phyloP scores from a whole-genome alignment of 139 green algal species.

The Medakamo hakoo region DNA sequence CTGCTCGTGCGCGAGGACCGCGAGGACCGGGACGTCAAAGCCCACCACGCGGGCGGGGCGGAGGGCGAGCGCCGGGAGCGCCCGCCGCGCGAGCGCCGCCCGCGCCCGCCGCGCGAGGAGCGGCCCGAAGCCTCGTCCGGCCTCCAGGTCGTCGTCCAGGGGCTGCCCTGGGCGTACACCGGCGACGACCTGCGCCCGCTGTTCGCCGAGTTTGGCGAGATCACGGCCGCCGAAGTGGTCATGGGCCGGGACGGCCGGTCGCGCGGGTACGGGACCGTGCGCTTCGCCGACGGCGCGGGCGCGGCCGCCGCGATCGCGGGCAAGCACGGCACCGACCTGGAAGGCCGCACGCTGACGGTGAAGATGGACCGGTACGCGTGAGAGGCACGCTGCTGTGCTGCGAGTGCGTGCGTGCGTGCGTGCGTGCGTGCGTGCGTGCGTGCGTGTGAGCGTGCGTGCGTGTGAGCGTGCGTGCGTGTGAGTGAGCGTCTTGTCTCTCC shows the following conservation, averaged over 20 bases:
- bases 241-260: constrained; percentile 53
- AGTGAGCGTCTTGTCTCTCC: too few species aligned
- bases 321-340: constrained; percentile 59
- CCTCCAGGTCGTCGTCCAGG: constrained; percentile 72
- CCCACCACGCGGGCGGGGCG: neutral
- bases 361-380: constrained; percentile 71
- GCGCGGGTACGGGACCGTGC: constrained; percentile 74
- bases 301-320: constrained; percentile 52
- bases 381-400: too few species aligned
- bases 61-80: constrained; percentile 2
- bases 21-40: constrained; percentile 85
- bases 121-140: neutral
- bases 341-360: constrained; percentile 64
- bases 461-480: too few species aligned
- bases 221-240: constrained; percentile 58
- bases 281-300: constrained; percentile 51
- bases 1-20: constrained; percentile 85
- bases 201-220: constrained; percentile 43
- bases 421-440: too few species aligned
- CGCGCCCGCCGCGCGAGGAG: neutral
- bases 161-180: constrained; percentile 75
- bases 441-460: too few species aligned
- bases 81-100: constrained; percentile 5
- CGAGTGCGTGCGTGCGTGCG: too few species aligned
- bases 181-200: constrained; percentile 55